Conservation (phyloP, 192 early-diverging fungal species). For the Lobosporangium transversale region DNA sequence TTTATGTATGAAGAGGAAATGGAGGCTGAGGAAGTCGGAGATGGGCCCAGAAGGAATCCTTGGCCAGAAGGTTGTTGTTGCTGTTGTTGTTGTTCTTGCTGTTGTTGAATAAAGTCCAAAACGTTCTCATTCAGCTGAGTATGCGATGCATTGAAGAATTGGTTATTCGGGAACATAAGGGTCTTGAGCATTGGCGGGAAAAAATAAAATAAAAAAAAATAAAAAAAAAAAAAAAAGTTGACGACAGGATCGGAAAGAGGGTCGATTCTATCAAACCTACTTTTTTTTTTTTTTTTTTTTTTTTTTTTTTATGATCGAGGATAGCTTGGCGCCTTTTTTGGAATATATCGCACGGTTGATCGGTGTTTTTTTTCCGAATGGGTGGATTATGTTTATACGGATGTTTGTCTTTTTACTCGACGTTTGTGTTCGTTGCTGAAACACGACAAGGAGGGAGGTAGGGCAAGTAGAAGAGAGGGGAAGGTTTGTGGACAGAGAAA, state of each 20-base stretch:
- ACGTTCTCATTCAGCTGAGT: constrained; percentile 29
- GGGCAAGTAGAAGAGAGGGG: neutral
- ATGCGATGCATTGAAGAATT: constrained; percentile 37
- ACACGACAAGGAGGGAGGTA: constrained; percentile 18
- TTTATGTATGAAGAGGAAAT: constrained; percentile 23
- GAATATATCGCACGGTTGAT: too few species aligned
- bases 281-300: neutral
- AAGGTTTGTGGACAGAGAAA: neutral
- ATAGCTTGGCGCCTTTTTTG: neutral
- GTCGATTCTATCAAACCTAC: neutral
- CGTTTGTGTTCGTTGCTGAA: constrained; percentile 25
- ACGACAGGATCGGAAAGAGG: neutral
- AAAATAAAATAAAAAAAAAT: neutral
- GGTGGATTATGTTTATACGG: neutral
- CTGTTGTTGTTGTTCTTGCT: constrained; percentile 28
- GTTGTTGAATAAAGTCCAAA: constrained; percentile 24
- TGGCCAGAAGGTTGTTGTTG: constrained; percentile 9
- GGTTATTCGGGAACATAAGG: constrained; percentile 42
- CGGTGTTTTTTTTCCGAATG: constrained; percentile 1
- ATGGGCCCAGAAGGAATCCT: constrained; percentile 62
- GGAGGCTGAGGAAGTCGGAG: constrained; percentile 5
- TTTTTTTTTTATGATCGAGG: neutral
- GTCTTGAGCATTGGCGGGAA: constrained; percentile 6
- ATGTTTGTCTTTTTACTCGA: neutral
- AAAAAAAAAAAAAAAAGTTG: too few species aligned